A percentile compares a stretch with the other conserved stretches of the same genome.
phyloP scores from a whole-genome alignment of 2,329 filamentous ascomycete genomes.

The Colletotrichum tanaceti region DNA sequence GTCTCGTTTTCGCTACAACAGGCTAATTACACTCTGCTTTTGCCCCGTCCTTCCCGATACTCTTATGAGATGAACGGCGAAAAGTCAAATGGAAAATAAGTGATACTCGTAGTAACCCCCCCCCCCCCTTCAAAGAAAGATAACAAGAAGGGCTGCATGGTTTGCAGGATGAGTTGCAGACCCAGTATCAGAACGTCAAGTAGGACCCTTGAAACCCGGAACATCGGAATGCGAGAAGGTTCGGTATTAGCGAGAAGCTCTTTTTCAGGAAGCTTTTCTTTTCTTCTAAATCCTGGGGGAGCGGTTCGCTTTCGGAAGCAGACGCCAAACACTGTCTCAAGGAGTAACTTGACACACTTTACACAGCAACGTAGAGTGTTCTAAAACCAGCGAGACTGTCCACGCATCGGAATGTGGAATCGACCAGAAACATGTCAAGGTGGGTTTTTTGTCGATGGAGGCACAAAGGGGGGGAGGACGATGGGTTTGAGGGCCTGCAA shows the following conservation, averaged over 20 bases:
- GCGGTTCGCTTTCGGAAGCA: not conserved
- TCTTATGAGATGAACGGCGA: constrained; percentile 1
- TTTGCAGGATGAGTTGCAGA: not conserved
- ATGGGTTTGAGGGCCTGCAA: not conserved
- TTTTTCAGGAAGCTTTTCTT: not conserved
- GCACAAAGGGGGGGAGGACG: not conserved
- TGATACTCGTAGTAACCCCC: no score
- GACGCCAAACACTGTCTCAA: not conserved
- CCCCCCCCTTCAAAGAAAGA: no score
- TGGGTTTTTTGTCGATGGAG: not conserved
- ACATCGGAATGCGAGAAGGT: not conserved
- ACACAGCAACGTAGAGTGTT: no score
- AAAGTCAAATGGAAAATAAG: not conserved
- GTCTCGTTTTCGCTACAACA: not conserved
- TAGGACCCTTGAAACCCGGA: constrained; percentile 5
- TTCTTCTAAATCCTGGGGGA: no score
- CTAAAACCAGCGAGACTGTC: no score
- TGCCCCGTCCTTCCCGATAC: not conserved
- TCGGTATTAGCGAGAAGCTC: not conserved
- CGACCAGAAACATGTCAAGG: not conserved
- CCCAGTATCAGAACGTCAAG: not conserved
- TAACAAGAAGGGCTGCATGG: no score
- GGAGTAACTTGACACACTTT: no score
- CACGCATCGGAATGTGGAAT: not conserved
- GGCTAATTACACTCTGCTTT: no score